Conservation (phyloP, 2,329 filamentous ascomycete genomes). For the Byssothecium circinans region DNA sequence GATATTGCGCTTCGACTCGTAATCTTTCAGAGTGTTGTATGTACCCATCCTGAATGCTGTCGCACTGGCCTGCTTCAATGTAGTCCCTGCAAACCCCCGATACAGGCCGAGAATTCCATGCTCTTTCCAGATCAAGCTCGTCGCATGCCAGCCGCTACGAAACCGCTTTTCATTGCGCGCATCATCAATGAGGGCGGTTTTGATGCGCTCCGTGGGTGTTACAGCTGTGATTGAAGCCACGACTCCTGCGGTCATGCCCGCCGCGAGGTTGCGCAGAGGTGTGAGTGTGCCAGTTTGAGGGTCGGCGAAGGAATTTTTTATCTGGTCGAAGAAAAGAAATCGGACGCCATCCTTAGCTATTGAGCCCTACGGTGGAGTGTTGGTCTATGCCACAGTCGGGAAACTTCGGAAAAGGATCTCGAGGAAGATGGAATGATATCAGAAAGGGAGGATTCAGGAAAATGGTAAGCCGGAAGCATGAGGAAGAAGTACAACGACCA, state of each 20-base stretch:
- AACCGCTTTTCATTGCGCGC: constrained; percentile 55
- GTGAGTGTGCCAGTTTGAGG: constrained; percentile 59
- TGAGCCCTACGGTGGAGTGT: constrained; percentile 48
- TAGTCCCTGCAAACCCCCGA: constrained; percentile 61
- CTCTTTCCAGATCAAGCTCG: constrained; percentile 52
- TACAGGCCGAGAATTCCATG: constrained; percentile 60
- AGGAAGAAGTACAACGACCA: constrained; percentile 51
- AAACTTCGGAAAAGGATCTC: no score
- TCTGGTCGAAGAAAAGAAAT: constrained; percentile 67
- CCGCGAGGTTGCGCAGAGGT: constrained; percentile 59
- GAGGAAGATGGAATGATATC: no score
- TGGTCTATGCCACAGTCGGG: neutral
- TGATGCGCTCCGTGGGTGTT: constrained; percentile 69
- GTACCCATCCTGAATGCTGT: constrained; percentile 65
- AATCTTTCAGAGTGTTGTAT: constrained; percentile 66
- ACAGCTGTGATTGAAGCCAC: constrained; percentile 66
- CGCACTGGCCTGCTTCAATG: constrained; percentile 63
- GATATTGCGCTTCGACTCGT: constrained; percentile 52
- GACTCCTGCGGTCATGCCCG: constrained; percentile 65
- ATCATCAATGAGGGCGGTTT: constrained; percentile 68
- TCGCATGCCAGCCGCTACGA: constrained; percentile 54
- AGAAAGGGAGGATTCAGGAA: constrained; percentile 1
- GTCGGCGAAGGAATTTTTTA: constrained; percentile 61
- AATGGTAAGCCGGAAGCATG: neutral
- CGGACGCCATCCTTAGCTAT: constrained; percentile 67